phyloP scores from a whole-genome alignment of 1,284 basidiomycete genomes.

The Malassezia restricta region DNA sequence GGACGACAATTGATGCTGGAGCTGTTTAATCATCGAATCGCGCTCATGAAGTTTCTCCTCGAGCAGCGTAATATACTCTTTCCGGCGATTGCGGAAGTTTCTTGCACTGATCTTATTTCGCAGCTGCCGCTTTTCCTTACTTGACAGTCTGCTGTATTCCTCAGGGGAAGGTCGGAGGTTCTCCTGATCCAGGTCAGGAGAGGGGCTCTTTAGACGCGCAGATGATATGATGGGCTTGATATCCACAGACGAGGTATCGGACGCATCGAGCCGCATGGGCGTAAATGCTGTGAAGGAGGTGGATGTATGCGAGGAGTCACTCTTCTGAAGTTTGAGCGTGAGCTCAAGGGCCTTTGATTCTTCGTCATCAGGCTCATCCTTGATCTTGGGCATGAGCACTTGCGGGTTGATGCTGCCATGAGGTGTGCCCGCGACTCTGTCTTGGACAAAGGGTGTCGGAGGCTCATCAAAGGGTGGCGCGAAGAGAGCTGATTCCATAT shows the following conservation, averaged over 20 bases:
- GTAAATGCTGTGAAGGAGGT: constrained; percentile 8
- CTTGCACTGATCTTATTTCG: constrained; percentile 92
- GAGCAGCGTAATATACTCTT: constrained; percentile 86
- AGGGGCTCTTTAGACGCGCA: not conserved
- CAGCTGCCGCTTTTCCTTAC: constrained; percentile 90
- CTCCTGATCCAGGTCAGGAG: constrained; percentile 6
- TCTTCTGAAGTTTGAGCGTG: no score
- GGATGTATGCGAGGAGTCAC: not conserved
- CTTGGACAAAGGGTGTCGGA: constrained; percentile 4
- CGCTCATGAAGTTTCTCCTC: constrained; percentile 87
- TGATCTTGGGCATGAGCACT: not conserved
- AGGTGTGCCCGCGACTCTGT: not conserved
- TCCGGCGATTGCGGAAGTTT: constrained; percentile 82
- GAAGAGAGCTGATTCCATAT: not conserved
- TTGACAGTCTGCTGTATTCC: constrained; percentile 86
- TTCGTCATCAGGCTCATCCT: not conserved
- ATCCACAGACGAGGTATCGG: not conserved
- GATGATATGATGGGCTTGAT: not conserved
- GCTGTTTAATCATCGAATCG: constrained; percentile 74
- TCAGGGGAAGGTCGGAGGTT: constrained; percentile 59
- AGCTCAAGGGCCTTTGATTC: no score
- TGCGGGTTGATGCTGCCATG: not conserved
- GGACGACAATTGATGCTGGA: constrained; percentile 69
- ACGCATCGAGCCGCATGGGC: constrained; percentile 18
- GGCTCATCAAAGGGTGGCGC: constrained; percentile 4